phyloP scores from a whole-genome alignment of 176 grass and related monocot species.

The Aechmea fasciata region DNA sequence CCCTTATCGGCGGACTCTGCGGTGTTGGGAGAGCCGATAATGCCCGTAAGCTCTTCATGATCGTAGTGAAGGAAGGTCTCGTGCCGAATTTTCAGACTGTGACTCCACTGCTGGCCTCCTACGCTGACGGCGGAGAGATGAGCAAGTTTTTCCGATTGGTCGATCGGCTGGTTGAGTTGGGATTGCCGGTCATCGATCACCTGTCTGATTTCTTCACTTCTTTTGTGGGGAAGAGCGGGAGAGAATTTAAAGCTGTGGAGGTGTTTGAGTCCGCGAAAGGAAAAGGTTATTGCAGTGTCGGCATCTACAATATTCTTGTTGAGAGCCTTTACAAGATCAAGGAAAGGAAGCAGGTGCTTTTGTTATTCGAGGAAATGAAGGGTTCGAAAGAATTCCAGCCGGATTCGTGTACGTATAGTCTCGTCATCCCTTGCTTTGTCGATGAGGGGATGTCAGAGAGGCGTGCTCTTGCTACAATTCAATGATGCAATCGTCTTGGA shows the following conservation, averaged over 20 bases:
- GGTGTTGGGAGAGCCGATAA: constrained; percentile 47
- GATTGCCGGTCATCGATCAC: constrained; percentile 43
- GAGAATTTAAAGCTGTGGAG: constrained; percentile 43
- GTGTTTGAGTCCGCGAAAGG: constrained; percentile 49
- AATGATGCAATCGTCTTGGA: constrained; percentile 61
- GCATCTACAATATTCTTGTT: constrained; percentile 72
- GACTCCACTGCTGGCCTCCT: constrained; percentile 53
- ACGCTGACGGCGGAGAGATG: constrained; percentile 53
- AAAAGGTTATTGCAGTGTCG: constrained; percentile 46
- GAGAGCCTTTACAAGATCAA: constrained; percentile 54
- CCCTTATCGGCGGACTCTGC: constrained; percentile 69
- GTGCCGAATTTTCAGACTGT: constrained; percentile 40
- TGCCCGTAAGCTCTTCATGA: constrained; percentile 55
- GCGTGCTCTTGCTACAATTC: constrained; percentile 74
- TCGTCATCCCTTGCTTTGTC: constrained; percentile 79
- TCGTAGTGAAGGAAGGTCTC: constrained; percentile 59
- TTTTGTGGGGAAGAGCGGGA: constrained; percentile 47
- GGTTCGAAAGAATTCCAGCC: constrained; percentile 33
- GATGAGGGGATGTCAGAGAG: constrained; percentile 63
- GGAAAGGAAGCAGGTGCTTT: constrained; percentile 40
- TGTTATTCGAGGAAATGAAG: constrained; percentile 63
- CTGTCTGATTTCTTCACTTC: constrained; percentile 43
- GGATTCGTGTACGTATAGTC: constrained; percentile 57
- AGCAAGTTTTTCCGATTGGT: constrained; percentile 42
- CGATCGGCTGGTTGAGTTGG: constrained; percentile 34